These are phyloP conservation scores for Exophiala xenobiotica DNA, from an alignment of 2,329 filamentous ascomycete species.

Conservation along the genomic window DNA sequence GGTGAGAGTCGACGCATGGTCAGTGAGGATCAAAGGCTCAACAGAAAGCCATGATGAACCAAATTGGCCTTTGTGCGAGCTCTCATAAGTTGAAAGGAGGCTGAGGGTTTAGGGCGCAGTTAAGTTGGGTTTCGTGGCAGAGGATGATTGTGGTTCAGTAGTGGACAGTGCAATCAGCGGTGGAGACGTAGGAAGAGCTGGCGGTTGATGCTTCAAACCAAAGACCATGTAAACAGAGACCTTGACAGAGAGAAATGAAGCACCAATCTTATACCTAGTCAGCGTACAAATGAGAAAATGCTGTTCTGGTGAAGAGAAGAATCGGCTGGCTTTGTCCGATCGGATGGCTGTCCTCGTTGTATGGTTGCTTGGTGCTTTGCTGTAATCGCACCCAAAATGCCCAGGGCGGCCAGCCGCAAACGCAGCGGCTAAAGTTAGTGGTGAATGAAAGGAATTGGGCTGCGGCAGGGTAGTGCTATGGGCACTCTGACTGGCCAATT, in stretches of 20 bases:
- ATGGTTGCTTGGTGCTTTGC: too few relatives aligned
- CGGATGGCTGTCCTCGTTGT: too few relatives aligned
- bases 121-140: constrained; percentile 7
- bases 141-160: not conserved
- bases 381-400: too few relatives aligned
- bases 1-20: constrained; percentile 20
- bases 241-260: too few relatives aligned
- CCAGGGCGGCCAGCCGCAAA: too few relatives aligned
- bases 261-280: too few relatives aligned
- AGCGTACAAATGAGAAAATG: too few relatives aligned
- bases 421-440: not conserved
- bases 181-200: not conserved
- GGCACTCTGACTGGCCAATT: not conserved
- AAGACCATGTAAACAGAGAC: too few relatives aligned
- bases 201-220: not conserved
- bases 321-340: too few relatives aligned
- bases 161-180: not conserved
- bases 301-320: too few relatives aligned
- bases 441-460: not conserved
- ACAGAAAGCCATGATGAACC: constrained; percentile 20
- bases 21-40: constrained; percentile 15
- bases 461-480: not conserved
- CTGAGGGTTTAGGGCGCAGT: not conserved
- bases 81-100: not conserved
- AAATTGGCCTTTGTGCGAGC: not conserved